A percentile compares a stretch with the other conserved stretches of the same genome.
Evolutionary conservation across 441 rosid species (phyloP).

Genomic region (Geranium incanum): DNA sequence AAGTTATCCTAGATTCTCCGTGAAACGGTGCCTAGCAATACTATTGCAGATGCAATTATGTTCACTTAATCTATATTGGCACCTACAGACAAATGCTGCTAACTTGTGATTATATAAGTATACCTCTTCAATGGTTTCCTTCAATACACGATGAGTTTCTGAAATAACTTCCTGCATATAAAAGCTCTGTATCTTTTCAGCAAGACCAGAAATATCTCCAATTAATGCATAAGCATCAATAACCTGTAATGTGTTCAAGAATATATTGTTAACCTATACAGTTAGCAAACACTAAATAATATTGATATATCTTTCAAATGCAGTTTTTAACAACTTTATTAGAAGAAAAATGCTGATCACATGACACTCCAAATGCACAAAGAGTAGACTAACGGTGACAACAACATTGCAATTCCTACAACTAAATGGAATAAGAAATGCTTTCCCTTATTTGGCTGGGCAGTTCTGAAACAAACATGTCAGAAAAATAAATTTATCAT

Average conservation of each 20-base stretch:
- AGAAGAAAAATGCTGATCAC: conserved; percentile 14
- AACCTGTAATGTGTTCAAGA: conserved; percentile 44
- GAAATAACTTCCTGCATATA: conserved; percentile 97
- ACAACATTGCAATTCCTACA: not conserved
- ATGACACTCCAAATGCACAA: conserved; percentile 9
- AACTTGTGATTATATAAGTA: conserved; percentile 19
- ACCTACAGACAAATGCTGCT: not conserved
- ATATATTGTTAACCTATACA: conserved; percentile 17
- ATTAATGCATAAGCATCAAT: conserved; percentile 96
- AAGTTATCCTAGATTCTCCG: not conserved
- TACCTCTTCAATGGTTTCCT: conserved; percentile 71
- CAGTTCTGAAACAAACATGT: not conserved
- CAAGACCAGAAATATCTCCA: conserved; percentile 95
- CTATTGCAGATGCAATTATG: not conserved
- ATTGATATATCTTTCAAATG: conserved; percentile 4
- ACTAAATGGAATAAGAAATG: conserved; percentile 5
- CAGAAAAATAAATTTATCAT: not conserved
- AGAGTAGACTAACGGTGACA: not conserved
- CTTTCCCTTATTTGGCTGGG: not conserved
- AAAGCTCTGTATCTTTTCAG: conserved; percentile 95
- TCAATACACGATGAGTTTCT: conserved; percentile 73
- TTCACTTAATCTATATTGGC: not conserved
- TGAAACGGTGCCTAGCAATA: not conserved
- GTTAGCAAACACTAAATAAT: conserved; percentile 6
- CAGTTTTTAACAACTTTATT: conserved; percentile 10